phyloP scores from a whole-genome alignment of 2,329 filamentous ascomycete genomes.

The Periglandula ipomoeae region DNA sequence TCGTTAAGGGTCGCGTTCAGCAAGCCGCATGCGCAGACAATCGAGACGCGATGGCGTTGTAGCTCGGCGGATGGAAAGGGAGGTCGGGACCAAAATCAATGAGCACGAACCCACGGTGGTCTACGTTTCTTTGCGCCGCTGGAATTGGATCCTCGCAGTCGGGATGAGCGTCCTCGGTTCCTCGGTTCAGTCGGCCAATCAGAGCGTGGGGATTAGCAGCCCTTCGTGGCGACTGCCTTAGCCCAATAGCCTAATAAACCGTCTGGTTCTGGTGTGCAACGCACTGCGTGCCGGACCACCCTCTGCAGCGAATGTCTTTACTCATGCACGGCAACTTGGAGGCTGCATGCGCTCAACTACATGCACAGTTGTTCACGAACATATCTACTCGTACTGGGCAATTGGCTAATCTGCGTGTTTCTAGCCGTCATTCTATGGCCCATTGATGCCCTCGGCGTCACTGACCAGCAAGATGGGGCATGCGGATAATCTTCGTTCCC shows the following conservation, averaged over 20 bases:
- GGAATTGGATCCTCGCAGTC: constrained; percentile 12
- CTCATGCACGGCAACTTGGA: neutral
- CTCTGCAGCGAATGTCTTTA: too few species aligned
- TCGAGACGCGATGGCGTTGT: constrained; percentile 5
- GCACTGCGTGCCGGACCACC: too few species aligned
- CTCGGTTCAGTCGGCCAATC: constrained; percentile 28
- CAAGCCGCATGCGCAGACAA: constrained; percentile 22
- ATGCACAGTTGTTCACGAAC: too few species aligned
- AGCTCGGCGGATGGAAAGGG: constrained; percentile 1
- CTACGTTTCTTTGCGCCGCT: constrained; percentile 9
- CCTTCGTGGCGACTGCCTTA: neutral
- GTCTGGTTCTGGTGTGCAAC: too few species aligned
- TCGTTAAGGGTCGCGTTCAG: constrained; percentile 21
- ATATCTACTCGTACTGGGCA: too few species aligned
- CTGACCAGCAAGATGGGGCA: neutral
- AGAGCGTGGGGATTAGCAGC: constrained; percentile 13
- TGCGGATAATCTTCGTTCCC: constrained; percentile 2
- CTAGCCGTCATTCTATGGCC: neutral
- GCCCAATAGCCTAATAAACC: constrained; percentile 8
- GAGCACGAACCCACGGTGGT: neutral
- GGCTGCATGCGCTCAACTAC: too few species aligned
- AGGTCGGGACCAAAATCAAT: neutral
- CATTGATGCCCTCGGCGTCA: neutral
- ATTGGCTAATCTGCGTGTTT: neutral
- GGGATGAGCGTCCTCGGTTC: constrained; percentile 21